Evolutionary conservation across 176 grass and related monocot species (phyloP), one percentile per base, ranked within the genome.

Genomic region (Chrysopogon serrulatus): DNA sequence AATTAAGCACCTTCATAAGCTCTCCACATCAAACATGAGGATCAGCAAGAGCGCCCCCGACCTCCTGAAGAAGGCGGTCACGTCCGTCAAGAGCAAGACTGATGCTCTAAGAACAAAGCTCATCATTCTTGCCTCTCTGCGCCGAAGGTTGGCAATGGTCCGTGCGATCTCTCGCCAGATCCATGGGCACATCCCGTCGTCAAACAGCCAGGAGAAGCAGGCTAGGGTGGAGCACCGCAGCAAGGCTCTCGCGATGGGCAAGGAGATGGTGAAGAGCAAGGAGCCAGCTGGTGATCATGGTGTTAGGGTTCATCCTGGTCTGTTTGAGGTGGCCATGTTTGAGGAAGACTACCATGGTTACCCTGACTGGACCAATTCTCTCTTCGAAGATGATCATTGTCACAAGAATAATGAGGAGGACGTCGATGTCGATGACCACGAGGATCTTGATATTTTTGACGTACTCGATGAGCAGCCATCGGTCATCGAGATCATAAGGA

Each of bases 401-500:
- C 79, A 80, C 82, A 73, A 28, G 0, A n/a, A n/a, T n/a, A 11
- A 77, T 1, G 26, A 30, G 14, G 41, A 61, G 8, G 51, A 42
- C 28, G 23, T 6, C 8, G 31, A 21, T 35, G 63, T 35, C 6
- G 5, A 56, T 15, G 76, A 80, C 23, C 27, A 51, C 1, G 88
- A 73, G 10, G 76, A 78, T 1, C 33, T 59, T 23, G 79, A 82
- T 16, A 73, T 74, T 35, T 8, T 67, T 14, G 54, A 71, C 16
- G 65, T 2, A 5, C 11, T 23, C 5, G 70, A n/a, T n/a, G n/a
- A n/a, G n/a, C n/a, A 79, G 9, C 73, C 6, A 0, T 95, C 91
- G 1, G 85, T 95, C 14, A 87, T 98, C 9, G 91, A 98, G 23
- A 42, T 98, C 43, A 82, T 98, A 42, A 93, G 73, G 81, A 91